A percentile compares a stretch with the other conserved stretches of the same genome.
Conservation (phyloP, 1,284 basidiomycete species). For the Thelephora terrestris region DNA sequence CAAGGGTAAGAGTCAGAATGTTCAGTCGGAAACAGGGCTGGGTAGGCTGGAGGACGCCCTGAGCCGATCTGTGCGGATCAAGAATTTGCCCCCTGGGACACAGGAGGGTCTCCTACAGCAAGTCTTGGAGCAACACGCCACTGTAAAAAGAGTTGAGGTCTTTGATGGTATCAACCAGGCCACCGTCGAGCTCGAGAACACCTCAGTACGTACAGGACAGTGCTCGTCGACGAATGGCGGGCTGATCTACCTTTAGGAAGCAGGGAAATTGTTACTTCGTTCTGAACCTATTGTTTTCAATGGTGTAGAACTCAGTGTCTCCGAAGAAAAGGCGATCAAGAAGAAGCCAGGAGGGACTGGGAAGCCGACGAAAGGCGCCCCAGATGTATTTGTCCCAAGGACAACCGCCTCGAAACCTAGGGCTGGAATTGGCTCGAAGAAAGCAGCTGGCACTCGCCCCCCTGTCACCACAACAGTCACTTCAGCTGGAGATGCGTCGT, state of each 20-base stretch:
- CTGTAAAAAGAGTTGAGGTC: slow-evolving; percentile 69
- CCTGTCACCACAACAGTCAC: no score
- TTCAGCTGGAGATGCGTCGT: slow-evolving; percentile 3
- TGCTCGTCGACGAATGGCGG: not conserved
- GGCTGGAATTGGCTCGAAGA: slow-evolving; percentile 52
- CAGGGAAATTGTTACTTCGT: slow-evolving; percentile 63
- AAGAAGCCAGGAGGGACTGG: slow-evolving; percentile 25
- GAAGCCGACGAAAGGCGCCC: not conserved
- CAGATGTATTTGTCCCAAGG: slow-evolving; percentile 49
- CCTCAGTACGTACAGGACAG: slow-evolving; percentile 43
- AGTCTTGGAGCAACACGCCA: slow-evolving; percentile 65
- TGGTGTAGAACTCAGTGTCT: slow-evolving; percentile 47
- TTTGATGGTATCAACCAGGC: slow-evolving; percentile 62
- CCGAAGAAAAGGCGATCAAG: slow-evolving; percentile 22
- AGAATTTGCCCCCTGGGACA: slow-evolving; percentile 58
- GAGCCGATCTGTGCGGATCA: slow-evolving; percentile 64
- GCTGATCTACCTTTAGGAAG: slow-evolving; percentile 43
- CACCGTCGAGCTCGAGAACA: slow-evolving; percentile 63
- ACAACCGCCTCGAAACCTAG: slow-evolving; percentile 52
- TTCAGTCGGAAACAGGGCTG: slow-evolving; percentile 45
- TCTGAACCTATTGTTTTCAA: slow-evolving; percentile 61
- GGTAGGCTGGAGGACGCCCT: slow-evolving; percentile 51
- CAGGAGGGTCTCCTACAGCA: slow-evolving; percentile 90
- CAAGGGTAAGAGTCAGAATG: slow-evolving; percentile 39
- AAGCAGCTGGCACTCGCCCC: slow-evolving; percentile 23